Evolutionary conservation across 768 basidiomycete genomes (phyloP).

Genomic region (Leccinum incarnatum): DNA sequence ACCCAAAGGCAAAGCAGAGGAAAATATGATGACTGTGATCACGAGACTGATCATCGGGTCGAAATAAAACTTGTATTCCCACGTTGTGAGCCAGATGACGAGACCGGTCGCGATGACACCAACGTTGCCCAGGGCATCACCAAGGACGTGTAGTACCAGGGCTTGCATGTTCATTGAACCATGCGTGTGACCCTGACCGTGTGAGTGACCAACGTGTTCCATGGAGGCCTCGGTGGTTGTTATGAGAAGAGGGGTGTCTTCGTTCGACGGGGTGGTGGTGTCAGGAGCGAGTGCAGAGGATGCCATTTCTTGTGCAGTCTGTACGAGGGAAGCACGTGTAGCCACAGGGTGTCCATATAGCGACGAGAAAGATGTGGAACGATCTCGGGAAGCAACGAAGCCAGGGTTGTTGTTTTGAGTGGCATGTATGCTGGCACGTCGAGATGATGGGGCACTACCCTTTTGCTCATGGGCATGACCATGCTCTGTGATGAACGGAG

Average conservation of each 20-base stretch:
- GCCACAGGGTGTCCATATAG: constrained; percentile 74
- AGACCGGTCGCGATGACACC: constrained; percentile 96
- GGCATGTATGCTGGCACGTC: constrained; percentile 38
- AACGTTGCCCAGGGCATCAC: constrained; percentile 96
- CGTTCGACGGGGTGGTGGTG: constrained; percentile 20
- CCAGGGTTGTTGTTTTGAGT: constrained; percentile 15
- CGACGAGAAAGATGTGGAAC: constrained; percentile 51
- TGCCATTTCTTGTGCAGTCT: constrained; percentile 82
- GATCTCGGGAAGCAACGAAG: constrained; percentile 29
- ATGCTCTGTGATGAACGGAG: constrained; percentile 48
- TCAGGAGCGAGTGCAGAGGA: constrained; percentile 25
- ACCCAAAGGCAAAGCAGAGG: constrained; percentile 90
- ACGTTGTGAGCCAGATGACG: constrained; percentile 86
- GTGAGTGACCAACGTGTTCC: constrained; percentile 11
- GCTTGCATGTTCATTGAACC: constrained; percentile 99
- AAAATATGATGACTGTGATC: constrained; percentile 96
- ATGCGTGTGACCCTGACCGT: constrained; percentile 42
- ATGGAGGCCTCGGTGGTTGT: constrained; percentile 4
- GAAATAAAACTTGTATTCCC: constrained; percentile 85
- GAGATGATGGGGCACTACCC: constrained; percentile 36
- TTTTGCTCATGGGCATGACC: constrained; percentile 54
- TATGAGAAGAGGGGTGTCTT: constrained; percentile 47
- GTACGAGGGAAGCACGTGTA: constrained; percentile 69
- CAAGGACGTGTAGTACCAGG: constrained; percentile 88
- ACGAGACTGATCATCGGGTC: constrained; percentile 92